Evolutionary conservation across 2,329 filamentous ascomycete species (phyloP).

Genomic region (Remersonia thermophila): DNA sequence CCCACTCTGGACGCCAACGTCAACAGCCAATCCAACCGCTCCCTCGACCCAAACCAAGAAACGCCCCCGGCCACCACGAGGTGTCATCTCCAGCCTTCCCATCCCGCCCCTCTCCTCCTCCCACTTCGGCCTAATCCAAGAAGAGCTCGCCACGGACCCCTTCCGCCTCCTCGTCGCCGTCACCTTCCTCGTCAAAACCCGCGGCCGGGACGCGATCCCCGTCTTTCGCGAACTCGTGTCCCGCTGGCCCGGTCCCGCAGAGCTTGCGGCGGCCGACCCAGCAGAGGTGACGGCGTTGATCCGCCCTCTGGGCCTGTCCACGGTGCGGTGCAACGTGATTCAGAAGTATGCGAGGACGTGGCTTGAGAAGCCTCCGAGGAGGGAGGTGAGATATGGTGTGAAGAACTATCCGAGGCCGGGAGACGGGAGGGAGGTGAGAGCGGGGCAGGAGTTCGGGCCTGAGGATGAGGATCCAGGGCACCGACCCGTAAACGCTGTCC

Average conservation of each 20-base stretch:
- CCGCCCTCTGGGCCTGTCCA: slow-evolving; percentile 57
- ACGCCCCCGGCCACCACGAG: slow-evolving; percentile 23
- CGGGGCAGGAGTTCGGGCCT: slow-evolving; percentile 18
- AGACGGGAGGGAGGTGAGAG: slow-evolving; percentile 21
- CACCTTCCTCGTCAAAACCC: slow-evolving; percentile 74
- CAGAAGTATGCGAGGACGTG: slow-evolving; percentile 60
- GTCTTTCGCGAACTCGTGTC: slow-evolving; percentile 57
- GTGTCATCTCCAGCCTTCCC: slow-evolving; percentile 41
- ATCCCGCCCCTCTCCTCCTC: slow-evolving; percentile 55
- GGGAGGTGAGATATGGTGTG: slow-evolving; percentile 42
- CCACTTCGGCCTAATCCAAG: slow-evolving; percentile 72
- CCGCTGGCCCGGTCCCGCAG: slow-evolving; percentile 52
- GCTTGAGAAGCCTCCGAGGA: slow-evolving; percentile 48
- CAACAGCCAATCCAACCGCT: no score
- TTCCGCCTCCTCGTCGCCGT: slow-evolving; percentile 74
- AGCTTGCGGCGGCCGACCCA: slow-evolving; percentile 45
- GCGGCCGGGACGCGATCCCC: slow-evolving; percentile 62
- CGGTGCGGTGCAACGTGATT: slow-evolving; percentile 53
- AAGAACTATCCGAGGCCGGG: slow-evolving; percentile 30
- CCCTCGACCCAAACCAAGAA: slow-evolving; percentile 7
- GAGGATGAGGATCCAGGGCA: slow-evolving; percentile 14
- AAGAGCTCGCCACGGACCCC: slow-evolving; percentile 59
- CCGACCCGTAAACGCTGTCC: slow-evolving; percentile 6
- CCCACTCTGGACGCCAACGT: no score
- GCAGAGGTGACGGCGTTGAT: slow-evolving; percentile 48